Base-by-base conservation (phyloP, 179 eudicot genomes). In the Beta macrorhiza region DNA sequence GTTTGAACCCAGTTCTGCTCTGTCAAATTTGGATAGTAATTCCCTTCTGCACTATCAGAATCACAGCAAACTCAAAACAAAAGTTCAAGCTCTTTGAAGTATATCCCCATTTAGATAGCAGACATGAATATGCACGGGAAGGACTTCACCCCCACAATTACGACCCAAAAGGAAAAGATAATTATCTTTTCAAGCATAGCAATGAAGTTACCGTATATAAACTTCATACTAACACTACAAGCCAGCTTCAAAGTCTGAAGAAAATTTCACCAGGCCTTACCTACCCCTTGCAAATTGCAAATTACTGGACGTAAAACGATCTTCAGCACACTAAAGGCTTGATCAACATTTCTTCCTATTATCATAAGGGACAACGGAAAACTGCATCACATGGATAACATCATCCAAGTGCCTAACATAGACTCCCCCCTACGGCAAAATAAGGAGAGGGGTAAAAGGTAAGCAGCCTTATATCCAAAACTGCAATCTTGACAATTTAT, bases 181-280 rank as follows among this genome's bases (percentile, higher is more conserved):
- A 25, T 25, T 25, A 25, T 25, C 25, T 25, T 25, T 25, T 25
- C 25, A 45, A 44, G 22, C 75, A 14, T 45, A 69, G 53, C 7
- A 45, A 2, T 14, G 15, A 11, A 11, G 3, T 25, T 42, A 12
- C 64, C 19, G 22, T 53, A 55, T 74, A 56, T 5, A n/a, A 58
- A n/a, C 25, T 42, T 51, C 67, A 75, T 44, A 68, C 51, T 70
- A 74, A 79, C 63, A 53, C 65, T 64, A 14, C 61, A 57, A 57
- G 61, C 61, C 61, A 57, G 61, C 61, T 17, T 57, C n/a, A 57
- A 13, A 15, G 5, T 57, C 17, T 57, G 61, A 57, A 49, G 9
- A 17, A 57, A 57, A 57, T 13, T 4, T 57, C 19, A 57, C 61
- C 61, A 57, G 61, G 61, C 61, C 61, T 57, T 57, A 57, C 14